Evolutionary conservation across 805 yeast species (phyloP), one percentile per base, ranked within the genome.

Genomic region (Yamadazyma kitorensis): DNA sequence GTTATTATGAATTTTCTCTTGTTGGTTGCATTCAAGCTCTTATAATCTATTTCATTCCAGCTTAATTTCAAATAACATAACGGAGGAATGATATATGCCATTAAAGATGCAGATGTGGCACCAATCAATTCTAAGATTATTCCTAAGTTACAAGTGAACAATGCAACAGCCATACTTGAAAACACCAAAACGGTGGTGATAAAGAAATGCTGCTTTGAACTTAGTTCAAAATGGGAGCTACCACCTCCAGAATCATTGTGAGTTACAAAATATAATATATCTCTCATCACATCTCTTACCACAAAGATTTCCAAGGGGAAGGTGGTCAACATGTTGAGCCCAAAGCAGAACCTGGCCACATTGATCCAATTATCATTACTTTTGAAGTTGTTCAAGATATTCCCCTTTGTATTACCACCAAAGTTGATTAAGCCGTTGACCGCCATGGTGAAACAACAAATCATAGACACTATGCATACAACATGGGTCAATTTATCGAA

Each of bases 61-160:
- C 87, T 74, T 48, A 89, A 70, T 42, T 81, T 78, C 41, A 87
- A 56, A 48, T 73, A 84, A 48, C 96, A 89, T 54, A 82, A 55
- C 3, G 96, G 96, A 0, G 98, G 98, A 12, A 89, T 62, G 15
- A 89, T 86, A 54, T 86, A 89, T 0, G 98, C 97, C 82, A 91
- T 81, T 24, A 85, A 66, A 13, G 95, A 86, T 0, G 97, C 97
- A 0, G 95, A 83, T 0, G 95, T 83, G 0, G 96, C 89, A 2
- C 98, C 98, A 20, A 87, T 88, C 3, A 89, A 68, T 52, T 91
- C 97, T 25, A 89, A 67, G 18, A 91, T 81, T 9, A 93, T 84
- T 1, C 98, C 98, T 36, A 89, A 67, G 45, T 88, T 86, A 52
- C 96, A 89, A 0, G 96, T 86, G 37, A 79, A 59, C 20, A 91